Percentiles rank a stretch among this genome's conserved stretches.
Conservation (phyloP, 1,284 basidiomycete species). For the Ceratobasidium sp. region DNA sequence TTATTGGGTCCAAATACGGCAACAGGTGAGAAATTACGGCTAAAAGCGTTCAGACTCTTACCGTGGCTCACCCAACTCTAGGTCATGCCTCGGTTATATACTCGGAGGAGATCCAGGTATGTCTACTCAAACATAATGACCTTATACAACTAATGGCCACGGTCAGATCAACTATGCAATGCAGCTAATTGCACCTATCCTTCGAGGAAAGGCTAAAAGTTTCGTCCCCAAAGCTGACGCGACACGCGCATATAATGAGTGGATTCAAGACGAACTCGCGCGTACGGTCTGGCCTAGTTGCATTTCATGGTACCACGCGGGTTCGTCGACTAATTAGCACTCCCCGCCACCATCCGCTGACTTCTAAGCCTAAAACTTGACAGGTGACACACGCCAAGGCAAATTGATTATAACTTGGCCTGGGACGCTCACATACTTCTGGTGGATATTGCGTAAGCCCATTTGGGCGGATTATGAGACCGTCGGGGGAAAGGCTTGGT, state of each 20-base stretch:
- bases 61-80: not conserved
- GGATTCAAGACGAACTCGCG: constrained; percentile 5
- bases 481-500: constrained; percentile 17
- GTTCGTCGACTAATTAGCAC: not conserved
- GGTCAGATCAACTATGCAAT: constrained; percentile 29
- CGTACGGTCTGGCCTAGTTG: constrained; percentile 20
- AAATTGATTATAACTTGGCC: constrained; percentile 20
- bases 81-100: constrained; percentile 41
- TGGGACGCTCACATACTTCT: not conserved
- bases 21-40: constrained; percentile 3
- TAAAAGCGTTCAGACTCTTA: not conserved
- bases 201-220: constrained; percentile 37
- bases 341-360: too few species aligned
- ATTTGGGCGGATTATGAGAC: constrained; percentile 36
- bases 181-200: constrained; percentile 22
- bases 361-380: not conserved
- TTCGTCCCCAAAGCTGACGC: constrained; percentile 10
- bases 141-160: not conserved
- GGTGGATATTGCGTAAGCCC: constrained; percentile 28
- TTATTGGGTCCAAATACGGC: constrained; percentile 59
- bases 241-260: constrained; percentile 25
- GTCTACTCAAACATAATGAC: not conserved
- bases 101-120: constrained; percentile 34
- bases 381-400: constrained; percentile 1
- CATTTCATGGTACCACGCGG: constrained; percentile 34